These are phyloP conservation scores for Metschnikowia cubensis DNA, from an alignment of 805 yeast genomes.

Conservation along the genomic window DNA sequence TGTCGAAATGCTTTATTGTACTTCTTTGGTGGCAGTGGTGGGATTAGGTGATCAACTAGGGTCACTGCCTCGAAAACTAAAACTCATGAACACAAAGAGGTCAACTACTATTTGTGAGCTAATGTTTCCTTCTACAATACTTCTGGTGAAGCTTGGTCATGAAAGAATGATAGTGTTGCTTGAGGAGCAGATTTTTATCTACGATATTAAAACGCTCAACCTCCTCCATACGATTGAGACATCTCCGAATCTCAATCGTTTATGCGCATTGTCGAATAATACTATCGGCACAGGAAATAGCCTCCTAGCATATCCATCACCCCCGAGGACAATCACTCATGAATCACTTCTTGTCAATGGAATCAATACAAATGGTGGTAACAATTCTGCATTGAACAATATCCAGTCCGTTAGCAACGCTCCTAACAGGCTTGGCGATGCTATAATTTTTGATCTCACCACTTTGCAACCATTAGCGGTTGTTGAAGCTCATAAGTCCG, in stretches of 20 bases:
- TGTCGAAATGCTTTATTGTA: slow-evolving; percentile 86
- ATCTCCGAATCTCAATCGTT: slow-evolving; percentile 44
- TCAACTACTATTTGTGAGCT: slow-evolving; percentile 42
- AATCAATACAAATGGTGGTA: slow-evolving; percentile 39
- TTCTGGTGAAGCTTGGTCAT: slow-evolving; percentile 36
- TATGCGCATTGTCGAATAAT: slow-evolving; percentile 55
- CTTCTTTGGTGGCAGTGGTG: slow-evolving; percentile 81
- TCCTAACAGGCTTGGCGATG: slow-evolving; percentile 57
- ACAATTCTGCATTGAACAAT: slow-evolving; percentile 35
- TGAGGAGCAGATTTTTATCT: slow-evolving; percentile 43
- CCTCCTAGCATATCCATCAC: slow-evolving; percentile 70
- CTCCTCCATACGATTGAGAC: slow-evolving; percentile 44
- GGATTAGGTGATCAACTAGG: slow-evolving; percentile 70
- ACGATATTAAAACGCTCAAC: slow-evolving; percentile 39
- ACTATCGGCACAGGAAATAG: slow-evolving; percentile 36
- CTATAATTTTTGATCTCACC: slow-evolving; percentile 74
- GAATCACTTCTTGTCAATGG: slow-evolving; percentile 41
- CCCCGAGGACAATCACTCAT: slow-evolving; percentile 53
- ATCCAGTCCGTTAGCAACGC: slow-evolving; percentile 38
- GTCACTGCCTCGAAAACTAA: slow-evolving; percentile 75
- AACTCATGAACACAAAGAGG: slow-evolving; percentile 79
- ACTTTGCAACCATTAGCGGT: slow-evolving; percentile 73
- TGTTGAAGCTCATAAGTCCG: slow-evolving; percentile 81
- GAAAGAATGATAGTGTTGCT: slow-evolving; percentile 34
- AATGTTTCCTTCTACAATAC: slow-evolving; percentile 39